These are phyloP conservation scores for Suhomyces vadensis DNA, from an alignment of 805 yeast species.

Conservation along the genomic window DNA sequence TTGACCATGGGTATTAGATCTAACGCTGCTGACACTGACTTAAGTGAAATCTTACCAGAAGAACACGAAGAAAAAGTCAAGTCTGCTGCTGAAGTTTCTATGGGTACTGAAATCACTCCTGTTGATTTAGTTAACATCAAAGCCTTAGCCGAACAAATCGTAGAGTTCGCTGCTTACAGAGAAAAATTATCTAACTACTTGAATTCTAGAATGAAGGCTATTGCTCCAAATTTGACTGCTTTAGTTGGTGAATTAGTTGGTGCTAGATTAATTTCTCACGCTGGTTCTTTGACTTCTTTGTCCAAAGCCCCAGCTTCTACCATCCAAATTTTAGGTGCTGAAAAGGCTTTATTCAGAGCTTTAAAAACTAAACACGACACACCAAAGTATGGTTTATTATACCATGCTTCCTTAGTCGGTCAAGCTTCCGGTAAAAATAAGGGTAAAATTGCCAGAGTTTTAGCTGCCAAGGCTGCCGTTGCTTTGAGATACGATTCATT, in stretches of 20 bases:
- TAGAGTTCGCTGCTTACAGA: slow-evolving; percentile 93
- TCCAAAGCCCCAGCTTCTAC: slow-evolving; percentile 99
- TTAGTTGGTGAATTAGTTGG: slow-evolving; percentile 98
- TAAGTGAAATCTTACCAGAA: slow-evolving; percentile 53
- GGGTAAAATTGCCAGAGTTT: slow-evolving; percentile 98
- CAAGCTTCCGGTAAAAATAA: slow-evolving; percentile 98
- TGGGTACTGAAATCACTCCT: slow-evolving; percentile 99
- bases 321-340: slow-evolving; percentile 97
- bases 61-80: slow-evolving; percentile 63
- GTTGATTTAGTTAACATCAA: slow-evolving; percentile 84
- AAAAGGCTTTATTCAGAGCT: slow-evolving; percentile 98
- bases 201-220: slow-evolving; percentile 94
- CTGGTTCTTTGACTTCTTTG: slow-evolving; percentile 90
- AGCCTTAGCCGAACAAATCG: slow-evolving; percentile 93
- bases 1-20: slow-evolving; percentile 92
- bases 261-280: slow-evolving; percentile 96
- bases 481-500: slow-evolving; percentile 95
- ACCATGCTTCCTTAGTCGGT: slow-evolving; percentile 96
- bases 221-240: slow-evolving; percentile 95
- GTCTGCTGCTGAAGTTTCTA: slow-evolving; percentile 96
- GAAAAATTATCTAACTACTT: slow-evolving; percentile 92
- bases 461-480: slow-evolving; percentile 98
- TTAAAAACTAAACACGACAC: slow-evolving; percentile 98
- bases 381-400: slow-evolving; percentile 95
- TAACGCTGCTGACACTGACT: slow-evolving; percentile 84